Percentiles rank a stretch among this genome's conserved stretches.
phyloP scores from a whole-genome alignment of 2,329 filamentous ascomycete species.

The Colletotrichum chrysophilum region DNA sequence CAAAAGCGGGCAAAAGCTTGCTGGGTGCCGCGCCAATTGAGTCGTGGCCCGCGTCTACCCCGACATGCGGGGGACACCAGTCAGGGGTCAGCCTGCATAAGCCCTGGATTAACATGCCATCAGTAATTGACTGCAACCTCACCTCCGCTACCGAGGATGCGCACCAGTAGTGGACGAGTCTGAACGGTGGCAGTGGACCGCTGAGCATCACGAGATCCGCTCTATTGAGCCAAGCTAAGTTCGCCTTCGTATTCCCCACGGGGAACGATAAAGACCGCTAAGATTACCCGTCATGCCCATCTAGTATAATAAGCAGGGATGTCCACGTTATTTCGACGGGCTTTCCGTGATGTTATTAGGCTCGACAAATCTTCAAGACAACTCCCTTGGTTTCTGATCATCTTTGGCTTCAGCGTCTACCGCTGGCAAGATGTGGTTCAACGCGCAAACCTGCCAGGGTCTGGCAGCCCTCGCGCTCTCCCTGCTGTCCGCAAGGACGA shows the following conservation, averaged over 20 bases:
- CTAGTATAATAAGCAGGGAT: neutral
- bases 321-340: neutral
- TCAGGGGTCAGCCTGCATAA: neutral
- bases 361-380: neutral
- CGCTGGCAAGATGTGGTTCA: neutral
- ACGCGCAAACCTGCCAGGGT: neutral
- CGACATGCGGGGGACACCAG: neutral
- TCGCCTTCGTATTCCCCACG: neutral
- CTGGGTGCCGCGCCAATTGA: conserved; percentile 4
- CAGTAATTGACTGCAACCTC: conserved; percentile 1
- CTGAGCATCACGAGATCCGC: neutral
- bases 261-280: neutral
- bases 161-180: conserved; percentile 2
- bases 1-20: neutral
- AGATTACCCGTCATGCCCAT: neutral
- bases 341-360: neutral
- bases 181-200: neutral
- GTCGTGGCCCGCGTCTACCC: neutral
- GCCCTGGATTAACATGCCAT: neutral
- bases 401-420: neutral
- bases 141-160: conserved; percentile 1
- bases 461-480: neutral
- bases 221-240: neutral
- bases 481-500: neutral
- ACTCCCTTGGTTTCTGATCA: neutral